Evolutionary conservation across 2,329 filamentous ascomycete species (phyloP).

Genomic region (Penicillium sp.): DNA sequence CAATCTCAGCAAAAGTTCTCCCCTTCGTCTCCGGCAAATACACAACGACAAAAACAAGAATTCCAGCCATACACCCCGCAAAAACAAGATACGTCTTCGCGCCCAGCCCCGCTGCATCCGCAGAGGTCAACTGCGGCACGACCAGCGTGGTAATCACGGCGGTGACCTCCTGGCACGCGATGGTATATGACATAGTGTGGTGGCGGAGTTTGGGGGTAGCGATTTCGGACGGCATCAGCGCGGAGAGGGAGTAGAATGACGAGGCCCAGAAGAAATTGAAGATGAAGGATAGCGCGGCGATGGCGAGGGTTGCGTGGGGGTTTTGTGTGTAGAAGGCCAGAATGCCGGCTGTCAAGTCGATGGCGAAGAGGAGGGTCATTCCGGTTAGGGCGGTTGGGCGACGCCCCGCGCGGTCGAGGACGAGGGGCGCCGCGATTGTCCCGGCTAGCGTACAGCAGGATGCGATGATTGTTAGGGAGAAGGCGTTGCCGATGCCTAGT

Average conservation of each 20-base stretch:
- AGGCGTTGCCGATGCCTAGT: constrained; percentile 36
- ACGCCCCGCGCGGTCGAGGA: constrained; percentile 39
- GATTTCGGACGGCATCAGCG: constrained; percentile 40
- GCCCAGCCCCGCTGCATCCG: constrained; percentile 36
- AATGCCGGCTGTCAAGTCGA: constrained; percentile 37
- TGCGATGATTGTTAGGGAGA: constrained; percentile 40
- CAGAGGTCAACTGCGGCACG: constrained; percentile 39
- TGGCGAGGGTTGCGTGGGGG: constrained; percentile 27
- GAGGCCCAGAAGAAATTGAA: constrained; percentile 44
- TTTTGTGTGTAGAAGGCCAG: constrained; percentile 35
- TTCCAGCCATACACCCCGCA: constrained; percentile 35
- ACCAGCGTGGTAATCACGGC: constrained; percentile 45
- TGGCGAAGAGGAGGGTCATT: constrained; percentile 36
- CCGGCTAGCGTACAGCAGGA: constrained; percentile 41
- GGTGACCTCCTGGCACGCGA: constrained; percentile 39
- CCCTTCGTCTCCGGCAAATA: constrained; percentile 35
- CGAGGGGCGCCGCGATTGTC: constrained; percentile 38
- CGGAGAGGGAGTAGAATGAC: constrained; percentile 40
- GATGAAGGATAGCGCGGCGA: constrained; percentile 38
- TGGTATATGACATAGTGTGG: constrained; percentile 41
- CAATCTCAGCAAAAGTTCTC: constrained; percentile 36
- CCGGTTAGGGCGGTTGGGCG: constrained; percentile 40
- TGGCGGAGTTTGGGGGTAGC: constrained; percentile 41
- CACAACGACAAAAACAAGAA: constrained; percentile 32
- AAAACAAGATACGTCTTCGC: constrained; percentile 40